Percentiles rank a stretch among this genome's conserved stretches.
Evolutionary conservation across 2,329 filamentous ascomycete genomes (phyloP).

Genomic region (Pestalotiopsis sp.): DNA sequence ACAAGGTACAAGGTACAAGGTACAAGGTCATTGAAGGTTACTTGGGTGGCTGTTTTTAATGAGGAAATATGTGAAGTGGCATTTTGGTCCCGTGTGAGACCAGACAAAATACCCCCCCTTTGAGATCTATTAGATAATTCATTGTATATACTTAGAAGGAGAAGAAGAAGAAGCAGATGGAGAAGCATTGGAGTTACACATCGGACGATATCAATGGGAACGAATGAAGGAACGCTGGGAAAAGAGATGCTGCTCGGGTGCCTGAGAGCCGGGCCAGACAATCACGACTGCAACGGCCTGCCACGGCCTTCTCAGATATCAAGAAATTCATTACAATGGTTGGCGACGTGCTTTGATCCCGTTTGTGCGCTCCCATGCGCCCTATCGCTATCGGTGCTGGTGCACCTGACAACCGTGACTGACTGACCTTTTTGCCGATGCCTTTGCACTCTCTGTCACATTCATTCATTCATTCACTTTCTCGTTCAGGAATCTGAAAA

Average conservation of each 20-base stretch:
- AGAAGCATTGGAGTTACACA: not conserved
- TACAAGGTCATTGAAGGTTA: not conserved
- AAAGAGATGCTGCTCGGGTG: not conserved
- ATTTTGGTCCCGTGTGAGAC: slow-evolving; percentile 11
- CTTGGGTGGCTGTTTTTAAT: not conserved
- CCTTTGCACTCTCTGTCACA: not conserved
- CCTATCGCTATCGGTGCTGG: not conserved
- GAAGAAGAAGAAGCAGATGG: not conserved
- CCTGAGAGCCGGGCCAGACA: too few relatives aligned
- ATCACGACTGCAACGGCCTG: not conserved
- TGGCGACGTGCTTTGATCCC: not conserved
- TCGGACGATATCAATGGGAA: not conserved
- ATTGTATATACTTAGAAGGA: slow-evolving; percentile 13
- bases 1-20: not conserved
- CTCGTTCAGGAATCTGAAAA: too few relatives aligned
- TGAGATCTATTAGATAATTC: slow-evolving; percentile 17
- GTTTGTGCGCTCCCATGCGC: not conserved
- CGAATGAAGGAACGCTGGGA: not conserved
- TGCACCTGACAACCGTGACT: not conserved
- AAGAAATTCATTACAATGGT: not conserved
- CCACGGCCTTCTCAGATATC: not conserved
- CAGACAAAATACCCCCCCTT: slow-evolving; percentile 8
- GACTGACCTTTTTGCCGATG: not conserved
- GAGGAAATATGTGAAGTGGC: slow-evolving; percentile 1
- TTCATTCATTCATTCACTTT: not conserved